Percentiles rank a stretch among this genome's conserved stretches.
Evolutionary conservation across 495 filamentous ascomycete species (phyloP).

Genomic region (Tuber indicum): DNA sequence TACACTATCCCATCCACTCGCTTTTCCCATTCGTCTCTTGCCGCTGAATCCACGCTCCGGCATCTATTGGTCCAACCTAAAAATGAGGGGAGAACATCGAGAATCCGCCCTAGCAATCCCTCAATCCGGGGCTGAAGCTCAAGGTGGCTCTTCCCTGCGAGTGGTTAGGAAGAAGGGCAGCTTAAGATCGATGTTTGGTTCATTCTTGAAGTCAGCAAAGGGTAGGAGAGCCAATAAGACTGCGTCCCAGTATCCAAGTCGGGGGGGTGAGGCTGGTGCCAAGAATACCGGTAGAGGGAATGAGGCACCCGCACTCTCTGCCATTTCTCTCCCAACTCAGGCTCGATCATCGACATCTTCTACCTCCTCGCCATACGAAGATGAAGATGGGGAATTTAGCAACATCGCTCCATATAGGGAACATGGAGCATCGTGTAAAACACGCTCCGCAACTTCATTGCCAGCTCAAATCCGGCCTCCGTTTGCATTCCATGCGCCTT

Average conservation of each 20-base stretch:
- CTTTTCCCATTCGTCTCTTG: background rate
- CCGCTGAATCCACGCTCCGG: background rate
- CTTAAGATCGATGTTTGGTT: slow-evolving; percentile 30
- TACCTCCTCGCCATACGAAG: slow-evolving; percentile 9
- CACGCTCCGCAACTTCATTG: slow-evolving; percentile 29
- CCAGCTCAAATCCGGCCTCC: slow-evolving; percentile 34
- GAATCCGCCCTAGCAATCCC: background rate
- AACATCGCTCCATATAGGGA: slow-evolving; percentile 11
- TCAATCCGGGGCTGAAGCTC: background rate
- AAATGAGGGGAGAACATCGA: background rate
- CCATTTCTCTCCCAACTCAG: slow-evolving; percentile 28
- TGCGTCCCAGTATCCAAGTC: slow-evolving; percentile 8
- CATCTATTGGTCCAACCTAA: background rate
- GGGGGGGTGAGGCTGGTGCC: slow-evolving; percentile 9
- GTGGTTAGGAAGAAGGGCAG: slow-evolving; percentile 35
- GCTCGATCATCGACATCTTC: background rate
- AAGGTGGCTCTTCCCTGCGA: slow-evolving; percentile 3
- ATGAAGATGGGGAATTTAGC: slow-evolving; percentile 20
- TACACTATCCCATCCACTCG: slow-evolving; percentile 11
- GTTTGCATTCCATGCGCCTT: slow-evolving; percentile 30
- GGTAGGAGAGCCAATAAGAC: slow-evolving; percentile 8
- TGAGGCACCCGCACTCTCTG: slow-evolving; percentile 19
- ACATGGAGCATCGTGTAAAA: slow-evolving; percentile 7
- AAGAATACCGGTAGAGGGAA: slow-evolving; percentile 11
- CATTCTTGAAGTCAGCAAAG: slow-evolving; percentile 30